A percentile compares a stretch with the other conserved stretches of the same genome.
These are phyloP conservation scores for Elongisporangium undulatum DNA, from an alignment of 352 stramenopile genomes.

Conservation along the genomic window DNA sequence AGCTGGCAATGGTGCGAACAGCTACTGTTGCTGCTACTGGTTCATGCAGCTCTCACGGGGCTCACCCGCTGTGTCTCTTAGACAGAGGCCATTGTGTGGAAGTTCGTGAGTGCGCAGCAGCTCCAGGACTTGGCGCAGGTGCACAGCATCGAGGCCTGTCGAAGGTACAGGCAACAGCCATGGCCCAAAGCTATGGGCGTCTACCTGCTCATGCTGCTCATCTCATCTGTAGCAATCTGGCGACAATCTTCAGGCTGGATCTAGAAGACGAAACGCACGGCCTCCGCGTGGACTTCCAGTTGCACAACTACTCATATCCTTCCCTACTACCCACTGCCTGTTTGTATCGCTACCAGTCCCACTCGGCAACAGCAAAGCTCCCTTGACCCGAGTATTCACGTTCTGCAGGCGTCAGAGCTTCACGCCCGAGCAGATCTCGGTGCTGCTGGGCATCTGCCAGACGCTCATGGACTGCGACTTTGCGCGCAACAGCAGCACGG, in stretches of 20 bases:
- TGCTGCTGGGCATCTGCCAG: constrained; percentile 64
- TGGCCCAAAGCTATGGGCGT: not conserved
- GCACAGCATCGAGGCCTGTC: constrained; percentile 17
- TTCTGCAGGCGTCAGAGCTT: constrained; percentile 71
- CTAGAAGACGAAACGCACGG: constrained; percentile 24
- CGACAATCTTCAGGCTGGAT: constrained; percentile 48
- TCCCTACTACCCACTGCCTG: not conserved
- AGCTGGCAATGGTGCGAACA: constrained; percentile 4
- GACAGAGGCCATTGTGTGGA: constrained; percentile 64
- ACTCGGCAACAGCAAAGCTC: constrained; percentile 14
- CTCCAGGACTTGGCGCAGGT: constrained; percentile 7
- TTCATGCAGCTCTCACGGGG: not conserved
- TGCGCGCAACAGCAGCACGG: constrained; percentile 27
- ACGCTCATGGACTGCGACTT: constrained; percentile 64
- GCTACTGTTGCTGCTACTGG: not conserved
- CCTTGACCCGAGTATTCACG: constrained; percentile 16
- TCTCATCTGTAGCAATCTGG: constrained; percentile 27
- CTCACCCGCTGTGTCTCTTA: constrained; percentile 3
- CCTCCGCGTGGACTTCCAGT: constrained; percentile 47
- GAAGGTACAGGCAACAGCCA: constrained; percentile 20
- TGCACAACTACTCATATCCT: constrained; percentile 76
- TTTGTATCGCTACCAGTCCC: not conserved
- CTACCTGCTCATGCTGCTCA: not conserved
- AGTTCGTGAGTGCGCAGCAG: constrained; percentile 26
- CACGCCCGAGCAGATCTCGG: constrained; percentile 46